A percentile compares a stretch with the other conserved stretches of the same genome.
Evolutionary conservation across 352 stramenopile genomes (phyloP).

Genomic region (Phytophthora ohioensis): DNA sequence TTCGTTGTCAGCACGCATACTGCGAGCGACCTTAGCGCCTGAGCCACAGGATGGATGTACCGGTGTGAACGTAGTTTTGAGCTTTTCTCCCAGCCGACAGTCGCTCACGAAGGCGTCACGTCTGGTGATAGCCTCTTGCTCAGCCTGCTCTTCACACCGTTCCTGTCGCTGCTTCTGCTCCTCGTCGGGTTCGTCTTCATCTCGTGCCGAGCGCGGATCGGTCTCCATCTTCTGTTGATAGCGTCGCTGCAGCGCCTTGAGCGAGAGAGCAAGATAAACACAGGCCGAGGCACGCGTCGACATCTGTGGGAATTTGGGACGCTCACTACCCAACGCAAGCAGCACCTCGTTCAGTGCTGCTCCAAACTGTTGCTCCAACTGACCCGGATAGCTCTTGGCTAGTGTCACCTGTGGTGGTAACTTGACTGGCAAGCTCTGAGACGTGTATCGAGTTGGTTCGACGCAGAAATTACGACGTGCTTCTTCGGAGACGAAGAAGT

Average conservation of each 20-base stretch:
- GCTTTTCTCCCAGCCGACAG: constrained; percentile 57
- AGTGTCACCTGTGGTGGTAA: constrained; percentile 66
- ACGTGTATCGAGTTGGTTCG: constrained; percentile 53
- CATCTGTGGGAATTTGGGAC: constrained; percentile 68
- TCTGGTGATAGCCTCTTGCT: constrained; percentile 29
- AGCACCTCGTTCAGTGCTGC: constrained; percentile 70
- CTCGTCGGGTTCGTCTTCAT: constrained; percentile 36
- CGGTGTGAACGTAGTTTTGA: constrained; percentile 49
- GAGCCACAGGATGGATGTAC: constrained; percentile 57
- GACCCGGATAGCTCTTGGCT: constrained; percentile 59
- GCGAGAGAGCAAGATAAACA: constrained; percentile 64
- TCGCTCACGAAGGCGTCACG: constrained; percentile 58
- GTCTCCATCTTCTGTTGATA: constrained; percentile 26
- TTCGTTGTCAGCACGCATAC: constrained; percentile 41
- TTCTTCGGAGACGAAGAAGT: constrained; percentile 65
- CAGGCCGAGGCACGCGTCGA: constrained; percentile 50
- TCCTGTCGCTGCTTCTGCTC: constrained; percentile 36
- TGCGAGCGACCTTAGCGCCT: constrained; percentile 55
- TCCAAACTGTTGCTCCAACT: constrained; percentile 71
- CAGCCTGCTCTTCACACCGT: constrained; percentile 33
- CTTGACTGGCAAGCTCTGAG: constrained; percentile 65
- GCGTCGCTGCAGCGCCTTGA: constrained; percentile 51
- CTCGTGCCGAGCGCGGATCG: constrained; percentile 26
- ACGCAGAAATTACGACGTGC: constrained; percentile 55
- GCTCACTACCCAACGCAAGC: constrained; percentile 56